Evolutionary conservation across 2,329 filamentous ascomycete species (phyloP).

Genomic region (Diaporthe ampelina): DNA sequence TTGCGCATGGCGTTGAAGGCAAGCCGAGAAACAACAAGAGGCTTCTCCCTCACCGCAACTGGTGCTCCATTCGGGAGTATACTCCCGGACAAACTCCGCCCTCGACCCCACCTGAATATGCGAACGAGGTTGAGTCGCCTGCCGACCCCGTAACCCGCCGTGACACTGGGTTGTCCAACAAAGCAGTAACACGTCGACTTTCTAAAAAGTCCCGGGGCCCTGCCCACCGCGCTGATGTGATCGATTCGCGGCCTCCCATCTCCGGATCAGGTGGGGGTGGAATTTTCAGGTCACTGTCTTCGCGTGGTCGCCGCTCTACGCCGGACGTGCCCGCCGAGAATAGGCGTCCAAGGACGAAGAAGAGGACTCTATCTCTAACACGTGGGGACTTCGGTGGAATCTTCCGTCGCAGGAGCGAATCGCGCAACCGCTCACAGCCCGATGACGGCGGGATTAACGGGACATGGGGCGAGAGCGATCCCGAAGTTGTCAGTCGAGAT

Average conservation of each 20-base stretch:
- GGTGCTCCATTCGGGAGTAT: slow-evolving; percentile 93
- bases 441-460: slow-evolving; percentile 71
- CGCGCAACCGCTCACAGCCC: slow-evolving; percentile 54
- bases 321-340: slow-evolving; percentile 50
- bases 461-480: slow-evolving; percentile 62
- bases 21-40: slow-evolving; percentile 92
- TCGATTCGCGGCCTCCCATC: slow-evolving; percentile 64
- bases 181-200: slow-evolving; percentile 61
- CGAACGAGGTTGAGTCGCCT: slow-evolving; percentile 57
- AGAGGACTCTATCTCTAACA: slow-evolving; percentile 73
- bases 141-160: slow-evolving; percentile 54
- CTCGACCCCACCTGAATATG: slow-evolving; percentile 71
- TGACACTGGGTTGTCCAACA: slow-evolving; percentile 39
- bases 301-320: slow-evolving; percentile 50
- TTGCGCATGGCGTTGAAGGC: slow-evolving; percentile 88
- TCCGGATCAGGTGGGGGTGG: slow-evolving; percentile 58
- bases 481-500: slow-evolving; percentile 48
- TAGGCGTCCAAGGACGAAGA: slow-evolving; percentile 56
- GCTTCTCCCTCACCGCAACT: slow-evolving; percentile 90
- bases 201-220: slow-evolving; percentile 54
- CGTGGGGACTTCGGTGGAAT: slow-evolving; percentile 65
- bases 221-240: slow-evolving; percentile 55
- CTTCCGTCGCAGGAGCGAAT: slow-evolving; percentile 57
- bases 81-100: slow-evolving; percentile 81
- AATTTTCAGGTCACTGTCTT: slow-evolving; percentile 60